Base-by-base conservation (phyloP, 2,329 filamentous ascomycete species). In the Curvularia lunata region DNA sequence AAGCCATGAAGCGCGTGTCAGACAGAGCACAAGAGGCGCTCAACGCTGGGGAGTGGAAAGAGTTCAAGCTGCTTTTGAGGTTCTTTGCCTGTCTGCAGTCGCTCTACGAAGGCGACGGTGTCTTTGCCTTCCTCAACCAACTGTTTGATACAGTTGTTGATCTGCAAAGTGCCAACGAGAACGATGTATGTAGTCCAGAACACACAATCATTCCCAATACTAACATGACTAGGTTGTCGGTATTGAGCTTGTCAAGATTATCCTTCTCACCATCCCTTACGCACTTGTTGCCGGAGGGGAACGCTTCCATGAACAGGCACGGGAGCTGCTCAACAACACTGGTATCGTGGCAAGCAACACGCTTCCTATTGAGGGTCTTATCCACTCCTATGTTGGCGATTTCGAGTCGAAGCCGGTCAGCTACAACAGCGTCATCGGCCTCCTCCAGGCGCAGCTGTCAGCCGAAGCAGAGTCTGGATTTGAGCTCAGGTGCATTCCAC, bases 171-270 rank as follows among this genome's bases (percentile, higher is more conserved):
- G 90, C 91, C 7, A 96, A 91, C 68, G 93, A 91, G 16, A 94
- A 97, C 70, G 94, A 98, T 79, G 92, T 95, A 78, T 82, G 90
- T 83, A 34, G 5, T 16, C n/a, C 0, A 5, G 5, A 16, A 12
- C 1, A n/a, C 0, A 37, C 46, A 8, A 10, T 16, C 63, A 70
- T 23, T n/a, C 5, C 5, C 1, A 42, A 51, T 48, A 58, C 58
- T 61, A 62, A 68, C 63, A 27, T 2, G 21, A 21, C 10, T 32
- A 86, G 83, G 79, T 85, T 42, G 79, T 89, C 48, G 86, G 87
- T 19, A 79, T 96, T 41, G 95, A 98, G 79, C 85, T 99, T 32
- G 92, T 97, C 75, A 98, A 97, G 79, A 93, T 97, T 68, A 97
- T 99, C 64, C 86, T 98, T 43, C 86, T 97, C 48, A 97, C 94